Conservation (phyloP, 2,329 filamentous ascomycete genomes). For the Cytospora mali region DNA sequence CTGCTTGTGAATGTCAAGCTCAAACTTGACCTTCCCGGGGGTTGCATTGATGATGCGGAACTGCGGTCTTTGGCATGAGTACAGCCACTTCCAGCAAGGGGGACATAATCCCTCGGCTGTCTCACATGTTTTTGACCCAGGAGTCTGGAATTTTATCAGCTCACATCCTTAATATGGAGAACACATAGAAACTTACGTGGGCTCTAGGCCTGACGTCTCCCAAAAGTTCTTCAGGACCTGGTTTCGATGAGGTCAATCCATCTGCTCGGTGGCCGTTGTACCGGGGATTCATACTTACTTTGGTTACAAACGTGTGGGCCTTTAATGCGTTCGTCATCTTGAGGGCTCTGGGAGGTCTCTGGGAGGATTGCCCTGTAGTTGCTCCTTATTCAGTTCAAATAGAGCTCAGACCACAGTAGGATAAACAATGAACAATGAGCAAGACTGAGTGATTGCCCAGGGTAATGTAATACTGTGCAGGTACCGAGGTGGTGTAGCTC, state of each 20-base stretch:
- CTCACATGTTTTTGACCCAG: slow-evolving; percentile 23
- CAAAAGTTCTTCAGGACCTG: slow-evolving; percentile 87
- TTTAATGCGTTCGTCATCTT: slow-evolving; percentile 15
- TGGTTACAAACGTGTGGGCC: slow-evolving; percentile 6
- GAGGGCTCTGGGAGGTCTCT: not conserved
- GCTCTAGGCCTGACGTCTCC: slow-evolving; percentile 83
- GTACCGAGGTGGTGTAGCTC: not conserved
- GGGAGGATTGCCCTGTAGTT: not conserved
- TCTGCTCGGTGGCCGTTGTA: not conserved
- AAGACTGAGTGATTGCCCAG: not conserved
- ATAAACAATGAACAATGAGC: not conserved
- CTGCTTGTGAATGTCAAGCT: slow-evolving; percentile 72
- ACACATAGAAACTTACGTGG: slow-evolving; percentile 60
- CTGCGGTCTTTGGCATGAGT: slow-evolving; percentile 42
- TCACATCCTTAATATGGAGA: not conserved
- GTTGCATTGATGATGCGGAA: slow-evolving; percentile 67
- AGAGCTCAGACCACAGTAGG: not conserved
- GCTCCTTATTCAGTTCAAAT: not conserved
- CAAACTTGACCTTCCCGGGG: slow-evolving; percentile 72
- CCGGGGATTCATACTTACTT: slow-evolving; percentile 11
- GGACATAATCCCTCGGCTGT: not conserved
- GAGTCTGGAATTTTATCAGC: slow-evolving; percentile 14
- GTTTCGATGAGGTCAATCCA: slow-evolving; percentile 13
- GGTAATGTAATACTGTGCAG: too few species aligned
- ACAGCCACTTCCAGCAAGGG: not conserved